Conservation (phyloP, 2,329 filamentous ascomycete species). For the Arthroderma uncinatum region DNA sequence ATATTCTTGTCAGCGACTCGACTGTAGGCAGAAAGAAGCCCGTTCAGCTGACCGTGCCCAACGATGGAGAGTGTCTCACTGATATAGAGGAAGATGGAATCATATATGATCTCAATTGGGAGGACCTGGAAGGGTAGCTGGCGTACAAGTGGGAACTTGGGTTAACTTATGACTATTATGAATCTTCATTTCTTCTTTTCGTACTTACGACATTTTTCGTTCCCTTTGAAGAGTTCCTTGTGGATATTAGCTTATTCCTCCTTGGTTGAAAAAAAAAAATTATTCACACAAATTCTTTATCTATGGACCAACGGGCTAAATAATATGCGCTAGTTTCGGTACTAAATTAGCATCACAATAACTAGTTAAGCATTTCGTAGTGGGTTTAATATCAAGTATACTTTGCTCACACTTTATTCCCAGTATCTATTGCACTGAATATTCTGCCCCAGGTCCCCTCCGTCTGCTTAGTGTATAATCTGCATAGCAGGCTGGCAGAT, state of each 20-base stretch:
- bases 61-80: background rate
- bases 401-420: too few relatives aligned
- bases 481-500: background rate
- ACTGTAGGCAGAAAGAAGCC: background rate
- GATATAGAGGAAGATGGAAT: slow-evolving; percentile 2
- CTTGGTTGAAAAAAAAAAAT: too few relatives aligned
- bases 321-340: too few relatives aligned
- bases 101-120: slow-evolving; percentile 1
- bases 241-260: background rate
- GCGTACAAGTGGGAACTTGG: background rate
- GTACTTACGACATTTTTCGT: background rate
- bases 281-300: too few relatives aligned
- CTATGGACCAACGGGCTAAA: too few relatives aligned
- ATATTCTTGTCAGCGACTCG: slow-evolving; percentile 26
- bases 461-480: background rate
- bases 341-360: too few relatives aligned
- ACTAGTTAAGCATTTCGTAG: too few relatives aligned
- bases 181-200: background rate
- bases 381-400: too few relatives aligned
- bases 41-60: background rate
- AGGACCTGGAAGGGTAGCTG: background rate
- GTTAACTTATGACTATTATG: background rate
- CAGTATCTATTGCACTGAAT: too few relatives aligned
- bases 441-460: too few relatives aligned
- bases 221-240: background rate